Evolutionary conservation across 2,329 filamentous ascomycete species (phyloP).

Genomic region (Botrytis cinerea): DNA sequence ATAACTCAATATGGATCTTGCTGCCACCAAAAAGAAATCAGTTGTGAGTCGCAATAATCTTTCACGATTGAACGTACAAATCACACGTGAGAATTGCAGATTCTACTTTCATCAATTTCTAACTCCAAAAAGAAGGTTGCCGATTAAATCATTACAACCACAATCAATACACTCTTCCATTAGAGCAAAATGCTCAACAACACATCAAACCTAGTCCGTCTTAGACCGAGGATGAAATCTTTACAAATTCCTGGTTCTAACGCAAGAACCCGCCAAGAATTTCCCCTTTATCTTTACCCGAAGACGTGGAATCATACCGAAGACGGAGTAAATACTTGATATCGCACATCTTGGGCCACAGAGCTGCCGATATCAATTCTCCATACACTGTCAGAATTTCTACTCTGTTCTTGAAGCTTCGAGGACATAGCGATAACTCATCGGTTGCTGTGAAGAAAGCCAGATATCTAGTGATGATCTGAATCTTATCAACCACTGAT

Average conservation of each 20-base stretch:
- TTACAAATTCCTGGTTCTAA: constrained; percentile 32
- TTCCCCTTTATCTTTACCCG: constrained; percentile 36
- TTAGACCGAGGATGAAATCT: constrained; percentile 14
- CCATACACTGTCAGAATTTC: not conserved
- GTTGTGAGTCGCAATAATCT: no score
- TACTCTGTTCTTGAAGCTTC: not conserved
- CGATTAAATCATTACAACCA: constrained; percentile 24
- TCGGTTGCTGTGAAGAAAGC: not conserved
- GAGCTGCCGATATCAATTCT: constrained; percentile 58
- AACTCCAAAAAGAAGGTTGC: constrained; percentile 29
- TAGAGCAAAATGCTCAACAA: constrained; percentile 14
- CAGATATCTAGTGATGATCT: not conserved
- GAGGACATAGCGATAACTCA: not conserved
- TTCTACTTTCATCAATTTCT: constrained; percentile 24
- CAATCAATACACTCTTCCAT: constrained; percentile 28
- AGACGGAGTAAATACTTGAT: constrained; percentile 43
- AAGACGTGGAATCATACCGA: constrained; percentile 43
- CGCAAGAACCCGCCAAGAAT: constrained; percentile 35
- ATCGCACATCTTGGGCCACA: constrained; percentile 49
- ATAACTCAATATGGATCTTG: no score
- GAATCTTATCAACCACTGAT: not conserved
- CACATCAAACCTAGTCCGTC: constrained; percentile 2
- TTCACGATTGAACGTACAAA: no score
- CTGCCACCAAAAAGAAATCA: no score
- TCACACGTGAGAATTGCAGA: no score